Evolutionary conservation across 345 rosid species (phyloP), one percentile per base, ranked within the genome.

Genomic region (Gossypium raimondii): DNA sequence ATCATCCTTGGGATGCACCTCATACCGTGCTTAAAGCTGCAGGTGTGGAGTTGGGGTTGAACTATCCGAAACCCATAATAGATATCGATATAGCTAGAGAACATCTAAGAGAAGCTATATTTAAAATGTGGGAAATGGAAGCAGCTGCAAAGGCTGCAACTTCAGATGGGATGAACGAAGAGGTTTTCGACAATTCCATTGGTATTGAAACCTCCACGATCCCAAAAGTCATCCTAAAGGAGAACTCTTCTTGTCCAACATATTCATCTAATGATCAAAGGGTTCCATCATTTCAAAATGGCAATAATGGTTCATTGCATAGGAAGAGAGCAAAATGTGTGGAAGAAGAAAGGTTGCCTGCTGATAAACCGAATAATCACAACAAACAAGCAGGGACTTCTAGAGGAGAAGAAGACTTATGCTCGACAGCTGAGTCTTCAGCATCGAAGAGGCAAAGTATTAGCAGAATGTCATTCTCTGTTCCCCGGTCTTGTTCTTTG

Each of bases 1-100:
- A 92, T 84, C 94, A 92, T 85, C 97, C 98, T 17, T 90, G 97
- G 97, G 95, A 92, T 22, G 97, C 97, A 13, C 92, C 98, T 24
- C 20, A 27, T 18, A 51, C 73, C 0, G 86, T 92, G 75, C 97
- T 89, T 51, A 87, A 81, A 82, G 90, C 90, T 71, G 84, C 98
- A 0, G 98, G 95, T 48, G 85, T 84, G 8, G 76, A 74, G 61
- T 62, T 74, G 61, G 76, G 76, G 18, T 50, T 61, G 63, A 74
- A 74, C 61, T 74, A 74, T 62, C 76, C 76, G 29, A 74, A 74
- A 66, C 97, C 98, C 11, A 89, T 94, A 57, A 83, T 87, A 73
- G 95, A 94, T 13, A 75, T 84, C 16, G 70, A 74, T 62, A 61
- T 70, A 50, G 76, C 73, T 48, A 84, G 87, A 81, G 97, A 85